These are phyloP conservation scores for Solanum phureja DNA, from an alignment of 257 asterid genomes.

Conservation along the genomic window DNA sequence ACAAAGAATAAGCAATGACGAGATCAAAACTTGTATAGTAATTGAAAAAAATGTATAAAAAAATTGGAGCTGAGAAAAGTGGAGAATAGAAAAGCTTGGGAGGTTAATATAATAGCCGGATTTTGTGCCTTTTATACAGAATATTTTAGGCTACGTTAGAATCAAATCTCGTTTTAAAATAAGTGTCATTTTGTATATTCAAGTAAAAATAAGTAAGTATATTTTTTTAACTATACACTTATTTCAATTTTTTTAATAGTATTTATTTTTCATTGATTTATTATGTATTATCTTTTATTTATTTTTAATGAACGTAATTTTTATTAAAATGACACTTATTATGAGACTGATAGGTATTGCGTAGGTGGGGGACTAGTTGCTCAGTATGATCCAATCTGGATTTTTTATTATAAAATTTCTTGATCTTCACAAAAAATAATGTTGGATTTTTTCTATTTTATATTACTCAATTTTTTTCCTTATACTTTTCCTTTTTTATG, in stretches of 20 bases:
- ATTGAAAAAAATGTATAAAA: background rate
- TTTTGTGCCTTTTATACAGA: background rate
- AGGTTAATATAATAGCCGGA: background rate
- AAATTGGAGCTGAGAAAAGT: background rate
- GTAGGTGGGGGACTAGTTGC: background rate
- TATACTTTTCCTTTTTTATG: background rate
- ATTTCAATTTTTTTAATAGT: too few species aligned
- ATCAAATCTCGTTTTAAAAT: background rate
- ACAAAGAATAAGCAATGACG: background rate
- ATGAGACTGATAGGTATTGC: background rate
- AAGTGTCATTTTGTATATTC: background rate
- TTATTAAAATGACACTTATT: too few species aligned
- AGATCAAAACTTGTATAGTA: background rate
- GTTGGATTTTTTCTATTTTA: background rate
- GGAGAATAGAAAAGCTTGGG: background rate
- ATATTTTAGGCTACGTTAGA: background rate
- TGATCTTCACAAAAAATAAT: background rate
- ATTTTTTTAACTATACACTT: background rate
- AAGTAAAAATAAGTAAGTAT: background rate
- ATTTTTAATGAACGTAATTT: accelerated
- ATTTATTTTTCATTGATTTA: too few species aligned
- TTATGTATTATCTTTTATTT: background rate
- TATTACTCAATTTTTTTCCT: background rate
- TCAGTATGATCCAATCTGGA: background rate
- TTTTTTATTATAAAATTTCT: background rate